Evolutionary conservation across 1,284 basidiomycete species (phyloP).

Genomic region (Trametes pubescens): DNA sequence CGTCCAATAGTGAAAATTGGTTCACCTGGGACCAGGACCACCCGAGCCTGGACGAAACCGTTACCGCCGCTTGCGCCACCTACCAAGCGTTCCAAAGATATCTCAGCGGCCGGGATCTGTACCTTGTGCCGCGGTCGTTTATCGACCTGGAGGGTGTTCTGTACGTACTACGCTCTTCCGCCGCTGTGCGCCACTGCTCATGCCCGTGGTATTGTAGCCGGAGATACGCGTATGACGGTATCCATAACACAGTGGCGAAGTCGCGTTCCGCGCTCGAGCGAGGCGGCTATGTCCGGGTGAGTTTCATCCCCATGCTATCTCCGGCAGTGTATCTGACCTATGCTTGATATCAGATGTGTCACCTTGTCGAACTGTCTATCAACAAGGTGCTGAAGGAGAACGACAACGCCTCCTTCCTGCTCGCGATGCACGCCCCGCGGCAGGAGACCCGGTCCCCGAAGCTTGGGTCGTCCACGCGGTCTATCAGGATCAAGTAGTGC

Average conservation of each 20-base stretch:
- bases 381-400: constrained; percentile 68
- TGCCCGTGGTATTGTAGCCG: constrained; percentile 49
- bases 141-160: constrained; percentile 74
- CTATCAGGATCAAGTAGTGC: constrained; percentile 43
- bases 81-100: constrained; percentile 53
- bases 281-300: constrained; percentile 78
- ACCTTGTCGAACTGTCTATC: constrained; percentile 74
- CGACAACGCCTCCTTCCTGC: constrained; percentile 69
- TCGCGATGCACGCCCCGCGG: constrained; percentile 61
- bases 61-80: constrained; percentile 69
- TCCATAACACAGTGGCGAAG: constrained; percentile 79
- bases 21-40: constrained; percentile 73
- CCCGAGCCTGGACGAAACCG: constrained; percentile 72
- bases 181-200: constrained; percentile 20
- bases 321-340: neutral
- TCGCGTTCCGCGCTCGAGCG: constrained; percentile 68
- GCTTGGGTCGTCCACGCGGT: constrained; percentile 36
- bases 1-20: constrained; percentile 63
- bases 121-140: constrained; percentile 69
- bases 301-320: constrained; percentile 38
- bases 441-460: constrained; percentile 30
- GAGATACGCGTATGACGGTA: constrained; percentile 78
- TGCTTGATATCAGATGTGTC: constrained; percentile 60
- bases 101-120: constrained; percentile 61
- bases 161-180: constrained; percentile 51